Percentiles rank a stretch among this genome's conserved stretches.
phyloP scores from a whole-genome alignment of 306 rosid genomes.

The Vigna mungo region DNA sequence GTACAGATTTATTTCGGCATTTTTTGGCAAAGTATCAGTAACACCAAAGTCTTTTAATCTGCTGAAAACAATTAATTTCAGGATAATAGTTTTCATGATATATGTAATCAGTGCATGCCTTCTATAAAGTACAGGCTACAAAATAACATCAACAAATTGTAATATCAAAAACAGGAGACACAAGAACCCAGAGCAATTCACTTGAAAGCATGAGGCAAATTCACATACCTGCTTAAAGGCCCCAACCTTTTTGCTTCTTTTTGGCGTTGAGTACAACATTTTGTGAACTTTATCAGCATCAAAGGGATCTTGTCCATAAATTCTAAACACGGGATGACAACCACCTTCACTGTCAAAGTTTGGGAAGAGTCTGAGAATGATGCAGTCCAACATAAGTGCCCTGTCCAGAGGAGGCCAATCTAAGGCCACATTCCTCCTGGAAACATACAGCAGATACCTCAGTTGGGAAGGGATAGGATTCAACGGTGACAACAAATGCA shows the following conservation, averaged over 20 bases:
- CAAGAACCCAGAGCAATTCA: neutral
- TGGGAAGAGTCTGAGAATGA: slow-evolving; percentile 81
- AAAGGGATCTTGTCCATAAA: slow-evolving; percentile 86
- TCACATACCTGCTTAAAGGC: slow-evolving; percentile 76
- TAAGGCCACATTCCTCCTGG: slow-evolving; percentile 83
- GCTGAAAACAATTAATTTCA: slow-evolving; percentile 16
- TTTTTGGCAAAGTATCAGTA: slow-evolving; percentile 12
- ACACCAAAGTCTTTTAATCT: slow-evolving; percentile 10
- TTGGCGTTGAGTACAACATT: slow-evolving; percentile 73
- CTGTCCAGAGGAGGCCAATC: slow-evolving; percentile 98
- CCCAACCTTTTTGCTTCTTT: slow-evolving; percentile 62
- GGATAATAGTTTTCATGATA: neutral
- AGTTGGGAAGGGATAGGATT: slow-evolving; percentile 90
- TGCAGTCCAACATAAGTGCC: slow-evolving; percentile 85
- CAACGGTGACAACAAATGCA: slow-evolving; percentile 74
- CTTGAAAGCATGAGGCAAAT: slow-evolving; percentile 37
- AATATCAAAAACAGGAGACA: slow-evolving; percentile 10
- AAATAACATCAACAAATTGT: slow-evolving; percentile 24
- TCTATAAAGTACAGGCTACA: slow-evolving; percentile 23
- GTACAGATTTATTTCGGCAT: slow-evolving; percentile 1
- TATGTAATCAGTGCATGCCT: slow-evolving; percentile 13
- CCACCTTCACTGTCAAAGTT: slow-evolving; percentile 75
- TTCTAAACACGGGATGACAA: slow-evolving; percentile 82
- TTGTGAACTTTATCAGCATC: slow-evolving; percentile 65
- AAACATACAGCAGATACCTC: slow-evolving; percentile 86